Conservation (phyloP, 2,329 filamentous ascomycete species). For the Paecilomyces dactylethromorphus region DNA sequence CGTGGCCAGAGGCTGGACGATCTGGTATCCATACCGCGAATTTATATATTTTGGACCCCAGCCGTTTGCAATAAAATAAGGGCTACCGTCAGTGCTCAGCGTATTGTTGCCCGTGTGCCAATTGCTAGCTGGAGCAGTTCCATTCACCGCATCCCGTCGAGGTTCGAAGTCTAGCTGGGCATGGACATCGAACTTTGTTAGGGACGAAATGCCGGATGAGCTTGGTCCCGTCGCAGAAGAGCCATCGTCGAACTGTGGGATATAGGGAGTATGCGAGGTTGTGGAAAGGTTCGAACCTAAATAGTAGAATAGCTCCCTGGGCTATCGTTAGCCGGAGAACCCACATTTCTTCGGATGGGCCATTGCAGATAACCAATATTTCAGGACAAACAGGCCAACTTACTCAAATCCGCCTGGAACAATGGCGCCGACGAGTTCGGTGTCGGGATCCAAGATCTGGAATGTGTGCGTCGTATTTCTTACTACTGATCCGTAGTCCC, state of each 20-base stretch:
- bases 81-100: slow-evolving; percentile 25
- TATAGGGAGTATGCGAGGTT: slow-evolving; percentile 29
- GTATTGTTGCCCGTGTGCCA: slow-evolving; percentile 36
- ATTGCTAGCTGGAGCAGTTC: slow-evolving; percentile 26
- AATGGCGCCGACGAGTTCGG: slow-evolving; percentile 42
- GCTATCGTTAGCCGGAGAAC: neutral
- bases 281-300: slow-evolving; percentile 32
- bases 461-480: slow-evolving; percentile 44
- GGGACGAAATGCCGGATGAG: slow-evolving; percentile 24
- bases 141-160: slow-evolving; percentile 36
- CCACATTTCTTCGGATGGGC: neutral
- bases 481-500: slow-evolving; percentile 42
- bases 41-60: slow-evolving; percentile 43
- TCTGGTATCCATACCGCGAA: slow-evolving; percentile 32
- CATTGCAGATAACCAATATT: no score
- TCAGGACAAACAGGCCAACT: slow-evolving; percentile 4
- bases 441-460: slow-evolving; percentile 43
- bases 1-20: slow-evolving; percentile 41
- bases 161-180: slow-evolving; percentile 35
- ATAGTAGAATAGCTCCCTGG: slow-evolving; percentile 35
- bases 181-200: slow-evolving; percentile 40
- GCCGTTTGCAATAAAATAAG: slow-evolving; percentile 41
- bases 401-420: slow-evolving; percentile 45
- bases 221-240: slow-evolving; percentile 21
- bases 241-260: slow-evolving; percentile 22